Conservation (phyloP, 2,329 filamentous ascomycete species). For the Metarhizium sp. region DNA sequence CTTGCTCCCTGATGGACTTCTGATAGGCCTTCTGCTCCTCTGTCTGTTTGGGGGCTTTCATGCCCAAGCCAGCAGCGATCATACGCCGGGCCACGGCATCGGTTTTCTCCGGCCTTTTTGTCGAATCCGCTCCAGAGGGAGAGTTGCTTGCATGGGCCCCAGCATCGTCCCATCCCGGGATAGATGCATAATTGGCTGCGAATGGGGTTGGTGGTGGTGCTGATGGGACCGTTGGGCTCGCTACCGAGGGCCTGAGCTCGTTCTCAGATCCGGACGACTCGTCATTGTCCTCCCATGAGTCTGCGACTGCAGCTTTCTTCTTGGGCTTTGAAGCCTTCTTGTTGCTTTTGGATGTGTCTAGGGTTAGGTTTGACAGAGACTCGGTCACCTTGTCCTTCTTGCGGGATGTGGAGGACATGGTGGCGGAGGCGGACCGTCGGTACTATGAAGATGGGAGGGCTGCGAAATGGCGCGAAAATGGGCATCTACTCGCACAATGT, state of each 20-base stretch:
- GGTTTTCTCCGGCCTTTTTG: slow-evolving; percentile 71
- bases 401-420: slow-evolving; percentile 14
- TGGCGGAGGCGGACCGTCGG: neutral
- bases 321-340: slow-evolving; percentile 14
- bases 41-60: slow-evolving; percentile 70
- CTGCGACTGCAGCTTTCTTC: slow-evolving; percentile 23
- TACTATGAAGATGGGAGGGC: neutral
- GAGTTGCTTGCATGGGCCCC: neutral
- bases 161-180: slow-evolving; percentile 4
- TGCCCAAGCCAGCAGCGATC: slow-evolving; percentile 81
- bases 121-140: slow-evolving; percentile 11
- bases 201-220: slow-evolving; percentile 61
- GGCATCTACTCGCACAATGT: no score
- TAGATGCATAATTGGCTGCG: slow-evolving; percentile 29
- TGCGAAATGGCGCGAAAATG: neutral
- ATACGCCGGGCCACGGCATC: slow-evolving; percentile 82
- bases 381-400: slow-evolving; percentile 18
- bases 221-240: slow-evolving; percentile 19
- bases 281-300: slow-evolving; percentile 51
- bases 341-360: slow-evolving; percentile 13
- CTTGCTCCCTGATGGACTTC: slow-evolving; percentile 70
- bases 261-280: slow-evolving; percentile 29
- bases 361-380: slow-evolving; percentile 22
- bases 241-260: slow-evolving; percentile 31
- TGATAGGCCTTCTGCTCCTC: slow-evolving; percentile 88